Conservation (phyloP, 192 early-diverging fungal genomes). For the Allomyces arbusculus region DNA sequence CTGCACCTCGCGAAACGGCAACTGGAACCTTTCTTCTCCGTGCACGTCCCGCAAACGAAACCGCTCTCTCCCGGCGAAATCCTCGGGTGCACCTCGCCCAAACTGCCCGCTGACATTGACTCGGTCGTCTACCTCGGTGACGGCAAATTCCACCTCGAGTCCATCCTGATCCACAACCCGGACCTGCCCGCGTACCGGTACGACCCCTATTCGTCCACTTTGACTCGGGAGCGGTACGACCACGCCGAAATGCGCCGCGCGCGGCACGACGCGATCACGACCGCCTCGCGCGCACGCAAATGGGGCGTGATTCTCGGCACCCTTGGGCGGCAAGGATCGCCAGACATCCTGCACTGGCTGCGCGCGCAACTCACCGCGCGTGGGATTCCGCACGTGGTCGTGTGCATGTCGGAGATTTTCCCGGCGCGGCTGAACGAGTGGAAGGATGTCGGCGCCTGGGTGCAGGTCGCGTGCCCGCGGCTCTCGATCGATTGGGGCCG, state of each 20-base stretch:
- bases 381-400: slow-evolving; percentile 39
- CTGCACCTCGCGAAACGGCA: slow-evolving; percentile 50
- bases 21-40: slow-evolving; percentile 38
- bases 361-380: slow-evolving; percentile 38
- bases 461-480: slow-evolving; percentile 90
- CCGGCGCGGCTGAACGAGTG: slow-evolving; percentile 80
- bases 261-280: slow-evolving; percentile 61
- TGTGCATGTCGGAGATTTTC: slow-evolving; percentile 87
- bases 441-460: slow-evolving; percentile 66
- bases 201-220: slow-evolving; percentile 81
- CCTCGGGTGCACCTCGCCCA: slow-evolving; percentile 86
- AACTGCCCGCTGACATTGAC: slow-evolving; percentile 41
- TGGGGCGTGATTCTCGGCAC: slow-evolving; percentile 89
- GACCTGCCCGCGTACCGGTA: slow-evolving; percentile 71
- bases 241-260: slow-evolving; percentile 78
- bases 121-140: slow-evolving; percentile 72
- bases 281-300: slow-evolving; percentile 46
- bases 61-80: slow-evolving; percentile 91
- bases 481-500: slow-evolving; percentile 98
- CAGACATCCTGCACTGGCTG: slow-evolving; percentile 71
- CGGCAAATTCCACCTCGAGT: slow-evolving; percentile 93
- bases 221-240: slow-evolving; percentile 84
- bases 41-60: slow-evolving; percentile 76
- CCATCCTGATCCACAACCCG: slow-evolving; percentile 97
- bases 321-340: slow-evolving; percentile 84